A percentile compares a stretch with the other conserved stretches of the same genome.
These are phyloP conservation scores for Golubevia pallescens DNA, from an alignment of 1,284 basidiomycete species.

Conservation along the genomic window DNA sequence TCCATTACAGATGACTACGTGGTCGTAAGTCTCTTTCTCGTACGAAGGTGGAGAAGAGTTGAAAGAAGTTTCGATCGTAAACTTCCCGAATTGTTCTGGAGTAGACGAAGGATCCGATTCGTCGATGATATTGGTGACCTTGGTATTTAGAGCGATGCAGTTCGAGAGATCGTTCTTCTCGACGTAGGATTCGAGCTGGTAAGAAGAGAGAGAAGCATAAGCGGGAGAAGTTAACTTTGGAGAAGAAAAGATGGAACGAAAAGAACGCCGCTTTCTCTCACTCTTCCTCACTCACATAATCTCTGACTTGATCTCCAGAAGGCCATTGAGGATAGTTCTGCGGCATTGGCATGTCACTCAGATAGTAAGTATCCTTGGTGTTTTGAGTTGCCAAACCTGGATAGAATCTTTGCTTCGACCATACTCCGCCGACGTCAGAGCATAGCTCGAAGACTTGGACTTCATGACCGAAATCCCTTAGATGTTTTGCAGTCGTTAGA, in stretches of 20 bases:
- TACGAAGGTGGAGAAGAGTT: too few species aligned
- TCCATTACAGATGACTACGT: conserved; percentile 38
- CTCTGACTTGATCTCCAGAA: conserved; percentile 39
- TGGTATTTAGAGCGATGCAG: conserved; percentile 24
- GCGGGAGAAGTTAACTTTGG: too few species aligned
- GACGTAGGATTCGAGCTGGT: conserved; percentile 20
- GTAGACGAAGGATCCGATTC: conserved; percentile 1
- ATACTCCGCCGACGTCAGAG: conserved; percentile 31
- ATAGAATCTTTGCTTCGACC: conserved; percentile 33
- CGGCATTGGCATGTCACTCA: conserved; percentile 46
- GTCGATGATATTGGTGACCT: conserved; percentile 14
- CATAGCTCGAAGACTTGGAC: conserved; percentile 27
- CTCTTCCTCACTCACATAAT: too few species aligned
- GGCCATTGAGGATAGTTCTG: conserved; percentile 43
- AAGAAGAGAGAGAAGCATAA: too few species aligned
- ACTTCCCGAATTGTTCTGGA: background rate
- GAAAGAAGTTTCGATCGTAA: too few species aligned
- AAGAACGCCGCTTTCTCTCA: too few species aligned
- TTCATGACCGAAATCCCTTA: conserved; percentile 30
- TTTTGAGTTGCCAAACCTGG: conserved; percentile 47
- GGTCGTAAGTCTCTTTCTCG: conserved; percentile 4
- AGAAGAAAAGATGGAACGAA: too few species aligned
- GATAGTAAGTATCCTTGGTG: conserved; percentile 44
- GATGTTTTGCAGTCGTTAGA: conserved; percentile 32
- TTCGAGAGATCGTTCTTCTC: conserved; percentile 28